Evolutionary conservation across 192 early-diverging fungal species (phyloP), one percentile per base, ranked within the genome.

Genomic region (Linnemannia elongata): DNA sequence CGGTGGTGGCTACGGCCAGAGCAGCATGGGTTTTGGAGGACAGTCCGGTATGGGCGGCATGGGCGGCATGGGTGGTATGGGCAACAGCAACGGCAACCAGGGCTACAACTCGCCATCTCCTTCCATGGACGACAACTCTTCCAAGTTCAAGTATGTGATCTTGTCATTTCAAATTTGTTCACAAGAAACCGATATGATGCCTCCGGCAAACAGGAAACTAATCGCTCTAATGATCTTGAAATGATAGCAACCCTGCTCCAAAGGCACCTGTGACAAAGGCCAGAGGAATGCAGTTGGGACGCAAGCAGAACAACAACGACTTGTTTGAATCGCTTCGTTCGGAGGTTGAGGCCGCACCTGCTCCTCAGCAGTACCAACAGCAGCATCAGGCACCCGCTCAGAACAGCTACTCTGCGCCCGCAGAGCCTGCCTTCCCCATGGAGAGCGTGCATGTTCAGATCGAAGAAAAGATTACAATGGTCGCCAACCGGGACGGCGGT

Each of bases 241-340:
- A 54, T 71, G 71, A 41, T 80, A 85, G 85, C 30, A 85, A 80
- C 17, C 74, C 91, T 69, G 78, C 91, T 38, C 85, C 85, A 49
- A 87, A 78, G 66, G 76, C 82, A 24, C 75, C 90, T 24, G 72
- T 84, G 18, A 89, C 92, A 49, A 92, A 92, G 88, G 94, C 93
- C 13, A 95, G 96, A 75, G 97, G 97, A 41, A 99, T 98, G 97
- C 94, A 97, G 88, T 91, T 99, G n/a, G 97, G 98, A 49, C 93
- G 94, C 63, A 99, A 98, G 89, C 93, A 93, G 63, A 96, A 95
- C 83, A 92, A 94, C 54, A 91, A 92, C 18, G 94, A 96, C 80
- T 81, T 97, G 3, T 92, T 98, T 79, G 96, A 97, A 60, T 94
- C 94, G 6, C 93, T 99, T 88, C 94, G 94, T 78, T 92, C 93